Evolutionary conservation across 2,329 filamentous ascomycete genomes (phyloP), one percentile per base, ranked within the genome.

Genomic region (Eutypella sp.): DNA sequence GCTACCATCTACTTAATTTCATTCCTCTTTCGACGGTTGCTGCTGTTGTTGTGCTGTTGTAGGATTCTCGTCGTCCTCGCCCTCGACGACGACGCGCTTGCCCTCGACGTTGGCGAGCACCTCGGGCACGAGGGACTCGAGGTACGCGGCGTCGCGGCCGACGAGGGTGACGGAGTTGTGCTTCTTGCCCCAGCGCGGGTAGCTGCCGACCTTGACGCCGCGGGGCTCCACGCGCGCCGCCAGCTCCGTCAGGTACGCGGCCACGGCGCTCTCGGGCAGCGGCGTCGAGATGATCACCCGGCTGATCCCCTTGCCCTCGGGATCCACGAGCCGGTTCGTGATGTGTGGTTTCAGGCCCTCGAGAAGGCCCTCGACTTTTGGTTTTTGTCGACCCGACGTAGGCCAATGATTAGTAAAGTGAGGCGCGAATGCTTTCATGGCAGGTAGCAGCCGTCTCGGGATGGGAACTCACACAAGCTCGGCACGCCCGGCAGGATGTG

Each of bases 401-500:
- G n/a, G n/a, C n/a, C n/a, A n/a, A n/a, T n/a, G n/a, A n/a, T n/a
- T n/a, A n/a, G n/a, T n/a, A n/a, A n/a, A n/a, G n/a, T n/a, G n/a
- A n/a, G n/a, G n/a, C n/a, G n/a, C n/a, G n/a, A n/a, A n/a, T n/a
- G n/a, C n/a, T n/a, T n/a, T n/a, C n/a, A n/a, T n/a, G n/a, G n/a
- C n/a, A n/a, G n/a, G n/a, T n/a, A n/a, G n/a, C n/a, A n/a, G n/a
- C n/a, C n/a, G n/a, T n/a, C n/a, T n/a, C n/a, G n/a, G 24, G 7
- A 18, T 18, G 18, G 29, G 15, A 15, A 63, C 76, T 62, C 62
- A 78, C 81, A 99, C 2, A 97, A 72, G 43, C 82, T 76, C 1
- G 93, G 93, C 15, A 97, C 86, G 1, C 93, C 93, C 0, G 93
- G 93, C 2, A 97, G 73, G 49, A 97, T 93, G 66, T 97, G 89